Evolutionary conservation across 352 stramenopile species (phyloP).

Genomic region (Phytophthora macrochlamydospora): DNA sequence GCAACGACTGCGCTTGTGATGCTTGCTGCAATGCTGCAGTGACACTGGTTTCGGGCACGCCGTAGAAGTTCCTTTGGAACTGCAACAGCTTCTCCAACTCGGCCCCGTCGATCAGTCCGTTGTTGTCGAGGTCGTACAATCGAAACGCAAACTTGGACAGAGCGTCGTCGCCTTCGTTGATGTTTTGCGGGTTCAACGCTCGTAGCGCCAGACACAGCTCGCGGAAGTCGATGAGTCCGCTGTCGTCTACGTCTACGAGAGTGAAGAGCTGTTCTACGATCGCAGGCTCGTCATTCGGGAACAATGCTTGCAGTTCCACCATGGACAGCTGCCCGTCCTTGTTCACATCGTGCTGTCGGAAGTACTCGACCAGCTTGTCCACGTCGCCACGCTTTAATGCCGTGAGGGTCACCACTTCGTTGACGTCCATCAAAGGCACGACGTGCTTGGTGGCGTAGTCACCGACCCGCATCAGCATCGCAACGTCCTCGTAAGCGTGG

Average conservation of each 20-base stretch:
- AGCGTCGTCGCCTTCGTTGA: constrained; percentile 39
- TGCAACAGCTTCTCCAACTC: constrained; percentile 55
- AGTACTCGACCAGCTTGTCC: constrained; percentile 60
- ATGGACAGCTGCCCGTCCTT: constrained; percentile 70
- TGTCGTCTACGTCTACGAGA: constrained; percentile 64
- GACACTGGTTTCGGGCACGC: constrained; percentile 29
- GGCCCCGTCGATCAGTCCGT: constrained; percentile 53
- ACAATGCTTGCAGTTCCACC: constrained; percentile 59
- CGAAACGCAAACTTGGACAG: constrained; percentile 64
- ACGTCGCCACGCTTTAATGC: constrained; percentile 48
- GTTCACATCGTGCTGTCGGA: constrained; percentile 57
- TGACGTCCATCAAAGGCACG: constrained; percentile 58
- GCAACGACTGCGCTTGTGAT: constrained; percentile 12
- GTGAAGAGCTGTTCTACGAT: constrained; percentile 65
- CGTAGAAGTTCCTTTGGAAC: constrained; percentile 62
- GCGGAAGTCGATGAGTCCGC: constrained; percentile 73
- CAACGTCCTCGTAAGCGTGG: constrained; percentile 77
- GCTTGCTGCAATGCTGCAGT: constrained; percentile 32
- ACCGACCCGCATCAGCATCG: constrained; percentile 59
- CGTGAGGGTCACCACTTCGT: constrained; percentile 59
- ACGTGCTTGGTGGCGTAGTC: constrained; percentile 65
- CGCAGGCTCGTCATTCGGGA: constrained; percentile 48
- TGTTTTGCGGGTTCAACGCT: constrained; percentile 45
- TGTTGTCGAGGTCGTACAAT: constrained; percentile 69
- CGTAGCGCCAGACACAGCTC: constrained; percentile 71